A percentile compares a stretch with the other conserved stretches of the same genome.
phyloP scores from a whole-genome alignment of 352 stramenopile genomes.

The Globisporangium carolinianum region DNA sequence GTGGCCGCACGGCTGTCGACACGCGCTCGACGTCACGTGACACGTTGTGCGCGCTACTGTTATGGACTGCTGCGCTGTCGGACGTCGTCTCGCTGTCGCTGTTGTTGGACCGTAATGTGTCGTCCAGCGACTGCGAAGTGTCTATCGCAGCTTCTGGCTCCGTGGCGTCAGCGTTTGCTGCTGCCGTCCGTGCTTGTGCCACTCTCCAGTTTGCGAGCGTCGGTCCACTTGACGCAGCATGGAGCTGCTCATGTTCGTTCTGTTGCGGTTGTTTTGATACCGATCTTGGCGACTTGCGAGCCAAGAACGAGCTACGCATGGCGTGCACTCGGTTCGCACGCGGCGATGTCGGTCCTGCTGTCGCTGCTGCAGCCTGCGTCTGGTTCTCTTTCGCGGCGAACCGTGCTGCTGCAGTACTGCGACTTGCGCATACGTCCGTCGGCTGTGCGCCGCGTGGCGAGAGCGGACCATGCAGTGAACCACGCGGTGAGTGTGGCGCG shows the following conservation, averaged over 20 bases:
- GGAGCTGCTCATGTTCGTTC: neutral
- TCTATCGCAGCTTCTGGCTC: neutral
- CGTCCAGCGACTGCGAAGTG: neutral
- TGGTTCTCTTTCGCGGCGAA: slow-evolving; percentile 1
- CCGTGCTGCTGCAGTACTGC: neutral
- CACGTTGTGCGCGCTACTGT: neutral
- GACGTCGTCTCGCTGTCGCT: neutral
- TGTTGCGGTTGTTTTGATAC: neutral
- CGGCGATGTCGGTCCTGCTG: neutral
- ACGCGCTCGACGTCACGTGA: neutral
- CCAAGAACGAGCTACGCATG: neutral
- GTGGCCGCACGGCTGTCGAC: neutral
- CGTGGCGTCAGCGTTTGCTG: neutral
- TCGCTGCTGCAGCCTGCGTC: neutral
- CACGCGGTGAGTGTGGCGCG: slow-evolving; percentile 1
- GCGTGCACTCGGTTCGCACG: neutral
- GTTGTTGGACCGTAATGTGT: neutral
- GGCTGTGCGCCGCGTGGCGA: neutral
- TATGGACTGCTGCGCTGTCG: neutral
- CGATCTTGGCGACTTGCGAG: neutral
- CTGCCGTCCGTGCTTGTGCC: neutral
- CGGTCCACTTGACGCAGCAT: neutral
- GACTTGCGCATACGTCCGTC: neutral
- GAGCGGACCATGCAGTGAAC: neutral
- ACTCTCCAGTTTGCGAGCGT: neutral